A percentile compares a stretch with the other conserved stretches of the same genome.
Conservation (phyloP, 169 alveolate species). For the Eimeria acervulina region DNA sequence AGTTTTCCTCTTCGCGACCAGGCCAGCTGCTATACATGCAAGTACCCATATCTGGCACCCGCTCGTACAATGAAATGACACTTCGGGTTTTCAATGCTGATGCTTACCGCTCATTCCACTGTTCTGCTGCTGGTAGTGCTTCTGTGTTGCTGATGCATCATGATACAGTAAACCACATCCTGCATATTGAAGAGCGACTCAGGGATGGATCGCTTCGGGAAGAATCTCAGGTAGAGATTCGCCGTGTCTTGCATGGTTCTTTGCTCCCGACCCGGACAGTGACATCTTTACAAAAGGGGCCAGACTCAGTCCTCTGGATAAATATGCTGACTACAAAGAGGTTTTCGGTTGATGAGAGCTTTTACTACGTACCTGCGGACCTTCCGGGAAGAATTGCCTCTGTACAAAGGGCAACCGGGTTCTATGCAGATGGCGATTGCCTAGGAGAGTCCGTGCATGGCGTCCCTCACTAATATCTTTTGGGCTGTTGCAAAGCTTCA, state of each 20-base stretch:
- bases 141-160: slow-evolving; percentile 73
- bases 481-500: neutral
- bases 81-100: slow-evolving; percentile 55
- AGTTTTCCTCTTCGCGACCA: slow-evolving; percentile 31
- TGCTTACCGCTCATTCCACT: slow-evolving; percentile 69
- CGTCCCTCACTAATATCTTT: neutral
- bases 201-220: slow-evolving; percentile 63
- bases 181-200: slow-evolving; percentile 64
- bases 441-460: slow-evolving; percentile 51
- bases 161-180: slow-evolving; percentile 68
- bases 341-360: slow-evolving; percentile 56
- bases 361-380: slow-evolving; percentile 68
- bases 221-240: slow-evolving; percentile 56
- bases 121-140: slow-evolving; percentile 72
- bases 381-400: slow-evolving; percentile 70
- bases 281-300: slow-evolving; percentile 48
- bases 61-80: slow-evolving; percentile 71
- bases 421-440: slow-evolving; percentile 64
- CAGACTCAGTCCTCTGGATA: slow-evolving; percentile 68
- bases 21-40: slow-evolving; percentile 74
- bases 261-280: slow-evolving; percentile 61
- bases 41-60: slow-evolving; percentile 71
- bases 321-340: slow-evolving; percentile 49
- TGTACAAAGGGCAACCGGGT: slow-evolving; percentile 70
- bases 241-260: slow-evolving; percentile 73